Percentiles rank a stretch among this genome's conserved stretches.
These are phyloP conservation scores for Diddensiella caesifluorescens DNA, from an alignment of 805 yeast genomes.

Conservation along the genomic window DNA sequence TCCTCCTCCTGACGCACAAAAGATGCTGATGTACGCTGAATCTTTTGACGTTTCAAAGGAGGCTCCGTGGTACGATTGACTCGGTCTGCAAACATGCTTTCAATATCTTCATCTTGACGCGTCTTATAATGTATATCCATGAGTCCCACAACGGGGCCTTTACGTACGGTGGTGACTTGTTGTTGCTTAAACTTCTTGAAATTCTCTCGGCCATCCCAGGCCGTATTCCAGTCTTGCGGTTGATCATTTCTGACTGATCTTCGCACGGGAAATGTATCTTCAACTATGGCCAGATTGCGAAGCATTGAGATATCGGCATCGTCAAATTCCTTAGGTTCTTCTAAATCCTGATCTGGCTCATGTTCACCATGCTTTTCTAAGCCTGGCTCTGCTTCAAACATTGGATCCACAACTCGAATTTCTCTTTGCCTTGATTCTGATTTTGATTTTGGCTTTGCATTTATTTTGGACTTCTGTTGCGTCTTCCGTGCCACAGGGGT, in stretches of 20 bases:
- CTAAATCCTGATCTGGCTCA: neutral
- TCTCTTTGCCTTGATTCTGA: too few species aligned
- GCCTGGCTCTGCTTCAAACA: constrained; percentile 6
- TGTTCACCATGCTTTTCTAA: constrained; percentile 3
- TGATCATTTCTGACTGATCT: neutral
- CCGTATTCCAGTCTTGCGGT: neutral
- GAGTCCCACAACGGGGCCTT: neutral
- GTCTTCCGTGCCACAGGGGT: neutral
- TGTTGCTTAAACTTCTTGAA: constrained; percentile 18
- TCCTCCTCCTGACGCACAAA: neutral
- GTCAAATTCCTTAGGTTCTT: neutral
- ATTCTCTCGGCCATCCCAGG: constrained; percentile 17
- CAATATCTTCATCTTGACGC: constrained; percentile 2
- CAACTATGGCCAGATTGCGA: constrained; percentile 17
- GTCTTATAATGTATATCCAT: neutral
- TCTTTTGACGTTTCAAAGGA: neutral
- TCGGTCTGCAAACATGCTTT: constrained; percentile 1
- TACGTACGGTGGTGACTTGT: too few species aligned
- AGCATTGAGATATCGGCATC: constrained; percentile 10
- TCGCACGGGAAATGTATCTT: constrained; percentile 11
- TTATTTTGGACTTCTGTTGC: neutral
- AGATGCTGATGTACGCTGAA: neutral
- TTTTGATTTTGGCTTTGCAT: neutral
- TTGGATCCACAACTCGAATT: constrained; percentile 4
- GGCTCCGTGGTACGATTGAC: neutral